Evolutionary conservation across 495 filamentous ascomycete species (phyloP).

Genomic region (Symbiotaphrina buchneri): DNA sequence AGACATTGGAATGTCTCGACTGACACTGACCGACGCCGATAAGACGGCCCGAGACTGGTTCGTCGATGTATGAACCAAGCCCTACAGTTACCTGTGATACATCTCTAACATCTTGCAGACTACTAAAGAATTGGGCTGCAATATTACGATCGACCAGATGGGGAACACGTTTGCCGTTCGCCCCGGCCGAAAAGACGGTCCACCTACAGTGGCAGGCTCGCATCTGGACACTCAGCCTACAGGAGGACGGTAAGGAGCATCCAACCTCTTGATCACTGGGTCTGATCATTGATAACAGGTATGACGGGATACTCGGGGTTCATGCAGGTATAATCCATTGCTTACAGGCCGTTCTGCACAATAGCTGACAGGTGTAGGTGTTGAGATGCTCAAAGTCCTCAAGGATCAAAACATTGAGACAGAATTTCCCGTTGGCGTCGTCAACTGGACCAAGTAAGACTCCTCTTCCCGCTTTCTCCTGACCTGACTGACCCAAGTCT

Average conservation of each 20-base stretch:
- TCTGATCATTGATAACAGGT: too few relatives aligned
- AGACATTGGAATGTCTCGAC: not conserved
- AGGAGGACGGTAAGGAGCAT: slow-evolving; percentile 10
- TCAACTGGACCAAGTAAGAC: slow-evolving; percentile 9
- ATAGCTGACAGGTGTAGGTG: slow-evolving; percentile 7
- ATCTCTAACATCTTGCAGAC: too few relatives aligned
- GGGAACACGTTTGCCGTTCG: slow-evolving; percentile 10
- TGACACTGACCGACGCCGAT: slow-evolving; percentile 1
- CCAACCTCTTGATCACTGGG: too few relatives aligned
- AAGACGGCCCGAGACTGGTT: slow-evolving; percentile 7
- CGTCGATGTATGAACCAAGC: slow-evolving; percentile 4
- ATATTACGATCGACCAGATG: slow-evolving; percentile 9
- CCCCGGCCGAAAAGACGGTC: too few relatives aligned
- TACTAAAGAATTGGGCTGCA: too few relatives aligned
- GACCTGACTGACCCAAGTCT: not conserved
- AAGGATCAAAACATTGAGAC: slow-evolving; percentile 7
- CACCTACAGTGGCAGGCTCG: slow-evolving; percentile 22
- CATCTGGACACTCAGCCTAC: slow-evolving; percentile 19
- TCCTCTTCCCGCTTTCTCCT: not conserved
- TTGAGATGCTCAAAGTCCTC: slow-evolving; percentile 9
- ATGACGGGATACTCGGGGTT: slow-evolving; percentile 11
- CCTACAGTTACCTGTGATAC: too few relatives aligned
- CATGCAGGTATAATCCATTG: too few relatives aligned
- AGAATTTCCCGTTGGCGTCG: slow-evolving; percentile 7
- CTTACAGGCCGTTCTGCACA: too few relatives aligned